A percentile compares a stretch with the other conserved stretches of the same genome.
phyloP scores from a whole-genome alignment of 441 rosid genomes.

The Biscutella laevigata region DNA sequence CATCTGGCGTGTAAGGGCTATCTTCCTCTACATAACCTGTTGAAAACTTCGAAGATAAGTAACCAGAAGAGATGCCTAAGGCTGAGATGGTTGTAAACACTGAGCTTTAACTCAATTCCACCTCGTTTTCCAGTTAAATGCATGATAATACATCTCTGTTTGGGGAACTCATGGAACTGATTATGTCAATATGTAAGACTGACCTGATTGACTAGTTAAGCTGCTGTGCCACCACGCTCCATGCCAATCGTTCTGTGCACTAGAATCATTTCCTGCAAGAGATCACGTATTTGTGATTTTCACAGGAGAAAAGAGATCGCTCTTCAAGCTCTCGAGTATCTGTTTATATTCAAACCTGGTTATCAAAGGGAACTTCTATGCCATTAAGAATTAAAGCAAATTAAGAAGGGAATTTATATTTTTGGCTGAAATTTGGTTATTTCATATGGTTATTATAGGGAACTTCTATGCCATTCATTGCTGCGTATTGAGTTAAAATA shows the following conservation, averaged over 20 bases:
- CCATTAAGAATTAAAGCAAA: background rate
- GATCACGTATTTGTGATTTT: constrained; percentile 5
- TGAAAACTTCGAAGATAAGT: constrained; percentile 4
- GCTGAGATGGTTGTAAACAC: background rate
- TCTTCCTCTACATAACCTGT: constrained; percentile 82
- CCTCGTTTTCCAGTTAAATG: background rate
- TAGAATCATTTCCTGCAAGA: constrained; percentile 69
- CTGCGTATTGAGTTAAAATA: background rate
- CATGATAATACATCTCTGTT: constrained; percentile 1
- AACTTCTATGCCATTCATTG: background rate
- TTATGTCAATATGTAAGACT: background rate
- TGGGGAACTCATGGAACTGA: background rate
- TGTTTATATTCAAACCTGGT: too few relatives aligned
- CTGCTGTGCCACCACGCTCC: constrained; percentile 96
- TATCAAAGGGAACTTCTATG: too few relatives aligned
- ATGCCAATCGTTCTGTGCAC: constrained; percentile 88
- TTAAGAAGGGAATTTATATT: background rate
- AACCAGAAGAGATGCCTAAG: constrained; percentile 3
- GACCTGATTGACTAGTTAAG: constrained; percentile 61
- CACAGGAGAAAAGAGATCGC: constrained; percentile 9
- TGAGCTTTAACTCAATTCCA: background rate
- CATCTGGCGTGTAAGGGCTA: constrained; percentile 63
- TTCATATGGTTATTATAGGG: background rate
- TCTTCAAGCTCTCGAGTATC: constrained; percentile 10
- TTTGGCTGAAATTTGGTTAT: background rate